Percentiles rank a stretch among this genome's conserved stretches.
Evolutionary conservation across 495 filamentous ascomycete genomes (phyloP).

Genomic region (Neurospora sp.): DNA sequence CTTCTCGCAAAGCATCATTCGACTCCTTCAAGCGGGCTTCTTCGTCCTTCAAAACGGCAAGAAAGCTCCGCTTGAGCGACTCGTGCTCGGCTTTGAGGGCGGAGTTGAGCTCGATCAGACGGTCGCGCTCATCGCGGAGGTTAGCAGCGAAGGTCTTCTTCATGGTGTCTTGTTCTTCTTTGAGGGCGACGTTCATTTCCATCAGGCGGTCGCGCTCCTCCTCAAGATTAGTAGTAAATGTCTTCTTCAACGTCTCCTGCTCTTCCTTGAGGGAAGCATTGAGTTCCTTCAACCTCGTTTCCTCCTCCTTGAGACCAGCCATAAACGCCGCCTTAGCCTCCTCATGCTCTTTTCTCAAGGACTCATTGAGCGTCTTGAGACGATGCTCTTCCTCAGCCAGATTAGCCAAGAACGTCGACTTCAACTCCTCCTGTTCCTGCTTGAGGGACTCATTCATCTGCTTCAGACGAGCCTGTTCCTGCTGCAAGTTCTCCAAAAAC

Average conservation of each 20-base stretch:
- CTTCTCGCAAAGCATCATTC: not conserved
- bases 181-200: slow-evolving; percentile 35
- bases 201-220: slow-evolving; percentile 19
- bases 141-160: slow-evolving; percentile 58
- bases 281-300: slow-evolving; percentile 42
- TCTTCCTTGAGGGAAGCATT: slow-evolving; percentile 18
- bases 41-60: slow-evolving; percentile 7
- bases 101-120: slow-evolving; percentile 55
- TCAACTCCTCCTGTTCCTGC: slow-evolving; percentile 8
- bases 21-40: slow-evolving; percentile 6
- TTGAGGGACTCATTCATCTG: slow-evolving; percentile 5
- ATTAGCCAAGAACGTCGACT: slow-evolving; percentile 4
- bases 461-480: slow-evolving; percentile 18
- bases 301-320: slow-evolving; percentile 43
- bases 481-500: slow-evolving; percentile 15
- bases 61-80: slow-evolving; percentile 25
- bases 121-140: slow-evolving; percentile 58
- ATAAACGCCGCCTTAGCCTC: slow-evolving; percentile 11
- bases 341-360: slow-evolving; percentile 6
- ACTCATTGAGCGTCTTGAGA: slow-evolving; percentile 2
- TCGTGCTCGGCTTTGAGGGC: slow-evolving; percentile 33
- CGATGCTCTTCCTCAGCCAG: slow-evolving; percentile 9
- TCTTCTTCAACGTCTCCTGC: slow-evolving; percentile 15
- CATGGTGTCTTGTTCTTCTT: slow-evolving; percentile 63
- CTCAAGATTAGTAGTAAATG: slow-evolving; percentile 10